These are phyloP conservation scores for Eragrostis tef DNA, from an alignment of 202 grass and related monocot genomes.

Conservation along the genomic window DNA sequence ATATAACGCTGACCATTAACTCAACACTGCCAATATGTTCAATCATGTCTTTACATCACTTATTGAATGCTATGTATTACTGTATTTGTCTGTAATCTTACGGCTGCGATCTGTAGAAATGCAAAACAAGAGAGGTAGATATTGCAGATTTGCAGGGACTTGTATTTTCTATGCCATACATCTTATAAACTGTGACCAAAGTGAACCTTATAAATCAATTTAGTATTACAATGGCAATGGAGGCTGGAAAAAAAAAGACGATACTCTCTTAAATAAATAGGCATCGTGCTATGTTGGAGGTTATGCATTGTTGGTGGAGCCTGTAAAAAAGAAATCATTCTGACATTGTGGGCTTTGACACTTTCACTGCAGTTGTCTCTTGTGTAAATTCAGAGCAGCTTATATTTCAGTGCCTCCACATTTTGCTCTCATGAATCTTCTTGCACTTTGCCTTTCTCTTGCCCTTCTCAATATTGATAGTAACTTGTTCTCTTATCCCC, in stretches of 20 bases:
- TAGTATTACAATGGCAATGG: neutral
- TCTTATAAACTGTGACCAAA: neutral
- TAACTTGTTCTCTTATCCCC: conserved; percentile 21
- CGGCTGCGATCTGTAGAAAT: neutral
- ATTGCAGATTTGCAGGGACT: neutral
- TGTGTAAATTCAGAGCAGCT: neutral
- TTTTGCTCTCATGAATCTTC: conserved; percentile 15
- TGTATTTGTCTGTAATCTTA: neutral
- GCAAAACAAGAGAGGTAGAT: neutral
- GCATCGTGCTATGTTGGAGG: neutral
- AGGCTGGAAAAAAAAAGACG: no score
- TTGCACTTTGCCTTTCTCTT: neutral
- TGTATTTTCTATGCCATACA: neutral
- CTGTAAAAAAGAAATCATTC: neutral
- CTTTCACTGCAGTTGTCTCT: neutral
- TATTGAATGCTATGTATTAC: neutral
- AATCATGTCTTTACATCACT: neutral
- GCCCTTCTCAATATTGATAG: conserved; percentile 39
- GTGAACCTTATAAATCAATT: neutral
- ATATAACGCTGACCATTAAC: neutral
- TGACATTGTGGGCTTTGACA: neutral
- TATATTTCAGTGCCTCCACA: neutral
- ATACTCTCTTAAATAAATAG: no score
- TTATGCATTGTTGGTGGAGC: neutral
- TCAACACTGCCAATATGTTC: no score